Conservation (phyloP, 2,329 filamentous ascomycete species). For the Elsinoe batatas region DNA sequence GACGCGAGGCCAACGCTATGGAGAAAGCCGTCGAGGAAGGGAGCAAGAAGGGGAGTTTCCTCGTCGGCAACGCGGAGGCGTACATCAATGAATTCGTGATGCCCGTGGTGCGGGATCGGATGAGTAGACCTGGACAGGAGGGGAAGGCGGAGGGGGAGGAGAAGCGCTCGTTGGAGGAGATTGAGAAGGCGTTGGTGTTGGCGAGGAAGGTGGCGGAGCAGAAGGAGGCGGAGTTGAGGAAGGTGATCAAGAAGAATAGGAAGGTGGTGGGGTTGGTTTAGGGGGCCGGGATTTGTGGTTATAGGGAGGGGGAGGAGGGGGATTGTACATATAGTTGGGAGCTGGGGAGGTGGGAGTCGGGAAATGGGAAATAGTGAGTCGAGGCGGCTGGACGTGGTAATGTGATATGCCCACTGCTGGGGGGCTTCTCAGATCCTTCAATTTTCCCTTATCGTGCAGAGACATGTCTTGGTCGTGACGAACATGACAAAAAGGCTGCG, state of each 20-base stretch:
- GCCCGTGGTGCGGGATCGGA: constrained; percentile 19
- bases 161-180: constrained; percentile 20
- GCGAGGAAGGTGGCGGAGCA: constrained; percentile 27
- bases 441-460: too few relatives aligned
- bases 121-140: constrained; percentile 9
- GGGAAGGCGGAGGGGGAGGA: constrained; percentile 1
- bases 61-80: constrained; percentile 29
- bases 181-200: constrained; percentile 24
- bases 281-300: background rate
- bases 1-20: constrained; percentile 27
- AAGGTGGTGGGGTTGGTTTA: constrained; percentile 21
- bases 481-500: constrained; percentile 19
- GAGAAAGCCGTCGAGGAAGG: constrained; percentile 31
- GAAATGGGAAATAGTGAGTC: too few relatives aligned
- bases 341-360: too few relatives aligned
- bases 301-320: too few relatives aligned
- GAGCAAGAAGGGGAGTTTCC: constrained; percentile 27
- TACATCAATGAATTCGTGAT: constrained; percentile 32
- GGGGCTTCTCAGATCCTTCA: too few relatives aligned
- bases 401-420: too few relatives aligned
- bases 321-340: too few relatives aligned
- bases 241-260: constrained; percentile 29
- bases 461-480: constrained; percentile 18
- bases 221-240: constrained; percentile 25
- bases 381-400: too few relatives aligned